Conservation (phyloP, 164 flowering plant genomes). For the Tinospora cordifolia region DNA sequence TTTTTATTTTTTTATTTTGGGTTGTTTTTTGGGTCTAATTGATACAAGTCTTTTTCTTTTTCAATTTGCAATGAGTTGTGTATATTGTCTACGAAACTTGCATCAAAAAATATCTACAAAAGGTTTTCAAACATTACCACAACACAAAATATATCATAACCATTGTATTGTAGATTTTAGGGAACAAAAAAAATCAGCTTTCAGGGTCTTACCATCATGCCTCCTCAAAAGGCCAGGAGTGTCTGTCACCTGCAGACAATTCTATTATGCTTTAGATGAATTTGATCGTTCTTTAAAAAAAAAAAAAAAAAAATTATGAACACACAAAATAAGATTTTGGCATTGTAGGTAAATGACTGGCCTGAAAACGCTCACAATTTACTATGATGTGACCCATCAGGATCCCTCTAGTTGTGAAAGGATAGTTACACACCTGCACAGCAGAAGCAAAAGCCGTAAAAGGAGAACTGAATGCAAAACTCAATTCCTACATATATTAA, state of each 20-base stretch:
- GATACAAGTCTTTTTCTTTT: too few species aligned
- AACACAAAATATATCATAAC: too few species aligned
- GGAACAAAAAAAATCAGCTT: background rate
- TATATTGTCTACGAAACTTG: background rate
- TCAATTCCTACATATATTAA: background rate
- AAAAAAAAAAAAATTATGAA: too few species aligned
- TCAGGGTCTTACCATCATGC: constrained; percentile 55
- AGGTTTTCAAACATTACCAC: background rate
- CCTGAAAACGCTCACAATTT: constrained; percentile 77
- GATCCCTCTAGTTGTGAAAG: constrained; percentile 96
- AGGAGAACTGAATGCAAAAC: background rate
- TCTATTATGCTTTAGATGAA: background rate
- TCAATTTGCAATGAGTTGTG: too few species aligned
- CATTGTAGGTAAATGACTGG: constrained; percentile 11
- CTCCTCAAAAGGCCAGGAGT: constrained; percentile 88
- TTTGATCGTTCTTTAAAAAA: too few species aligned
- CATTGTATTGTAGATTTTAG: background rate
- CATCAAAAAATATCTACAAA: background rate
- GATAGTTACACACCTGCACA: constrained; percentile 81
- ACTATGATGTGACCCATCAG: constrained; percentile 82
- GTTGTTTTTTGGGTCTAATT: too few species aligned
- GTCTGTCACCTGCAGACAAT: constrained; percentile 73
- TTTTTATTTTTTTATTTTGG: too few species aligned
- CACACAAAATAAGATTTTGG: background rate
- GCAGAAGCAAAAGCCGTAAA: background rate